phyloP scores from a whole-genome alignment of 148 eudicot genomes.

The Fagopyrum homotropicum region DNA sequence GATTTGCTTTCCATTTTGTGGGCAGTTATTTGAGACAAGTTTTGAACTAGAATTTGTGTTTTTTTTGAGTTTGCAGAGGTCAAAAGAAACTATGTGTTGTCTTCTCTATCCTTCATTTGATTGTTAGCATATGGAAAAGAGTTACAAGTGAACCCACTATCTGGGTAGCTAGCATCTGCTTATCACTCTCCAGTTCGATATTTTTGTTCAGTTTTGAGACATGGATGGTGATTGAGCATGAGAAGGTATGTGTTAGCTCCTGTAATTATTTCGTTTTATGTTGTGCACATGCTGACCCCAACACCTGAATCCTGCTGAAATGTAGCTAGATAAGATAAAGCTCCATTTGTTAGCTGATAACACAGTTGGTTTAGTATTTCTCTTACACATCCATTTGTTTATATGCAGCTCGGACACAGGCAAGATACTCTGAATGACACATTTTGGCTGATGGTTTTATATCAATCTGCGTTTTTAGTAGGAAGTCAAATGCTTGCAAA shows the following conservation, averaged over 20 bases:
- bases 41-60: not conserved
- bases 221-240: conserved; percentile 92
- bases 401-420: conserved; percentile 72
- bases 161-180: conserved; percentile 66
- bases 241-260: conserved; percentile 52
- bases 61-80: conserved; percentile 60
- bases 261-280: conserved; percentile 3
- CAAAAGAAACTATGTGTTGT: conserved; percentile 69
- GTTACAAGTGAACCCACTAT: conserved; percentile 39
- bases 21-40: not conserved
- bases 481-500: conserved; percentile 76
- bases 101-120: conserved; percentile 66
- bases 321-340: not conserved
- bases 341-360: not conserved
- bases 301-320: not conserved
- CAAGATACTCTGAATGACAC: conserved; percentile 78
- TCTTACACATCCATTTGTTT: conserved; percentile 1
- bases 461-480: conserved; percentile 54
- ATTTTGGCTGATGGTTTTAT: conserved; percentile 84
- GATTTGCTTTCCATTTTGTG: not conserved
- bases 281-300: not conserved
- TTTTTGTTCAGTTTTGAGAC: conserved; percentile 82
- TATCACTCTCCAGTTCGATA: conserved; percentile 76
- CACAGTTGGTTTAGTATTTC: not conserved
- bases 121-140: conserved; percentile 60